Conservation (phyloP, 2,329 filamentous ascomycete genomes). For the Peltaster fructicola region DNA sequence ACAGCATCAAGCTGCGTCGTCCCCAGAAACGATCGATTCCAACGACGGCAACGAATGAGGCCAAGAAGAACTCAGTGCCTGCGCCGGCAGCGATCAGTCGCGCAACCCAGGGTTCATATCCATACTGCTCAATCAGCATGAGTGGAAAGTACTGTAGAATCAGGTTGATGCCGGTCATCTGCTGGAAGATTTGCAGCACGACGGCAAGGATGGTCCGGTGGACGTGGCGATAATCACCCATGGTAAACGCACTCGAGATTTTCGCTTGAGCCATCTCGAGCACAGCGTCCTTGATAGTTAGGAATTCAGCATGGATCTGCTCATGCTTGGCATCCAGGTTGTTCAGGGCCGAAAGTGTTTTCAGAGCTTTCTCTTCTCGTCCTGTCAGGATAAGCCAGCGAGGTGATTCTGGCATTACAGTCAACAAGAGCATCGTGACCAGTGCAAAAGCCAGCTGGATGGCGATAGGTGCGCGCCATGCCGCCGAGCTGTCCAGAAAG, state of each 20-base stretch:
- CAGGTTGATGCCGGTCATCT: constrained; percentile 20
- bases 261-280: constrained; percentile 17
- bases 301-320: constrained; percentile 13
- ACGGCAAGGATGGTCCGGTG: constrained; percentile 27
- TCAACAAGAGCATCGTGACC: constrained; percentile 8
- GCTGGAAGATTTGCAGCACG: constrained; percentile 29
- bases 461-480: constrained; percentile 17
- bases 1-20: constrained; percentile 15
- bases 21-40: constrained; percentile 22
- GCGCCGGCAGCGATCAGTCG: constrained; percentile 15
- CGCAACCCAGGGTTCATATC: constrained; percentile 14
- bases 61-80: constrained; percentile 32
- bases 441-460: constrained; percentile 15
- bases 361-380: constrained; percentile 18
- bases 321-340: constrained; percentile 21
- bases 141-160: constrained; percentile 25
- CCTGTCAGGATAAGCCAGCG: constrained; percentile 19
- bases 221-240: constrained; percentile 26
- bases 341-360: constrained; percentile 17
- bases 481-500: constrained; percentile 14
- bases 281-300: constrained; percentile 21
- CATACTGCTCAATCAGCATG: constrained; percentile 21
- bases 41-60: constrained; percentile 31
- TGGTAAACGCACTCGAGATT: constrained; percentile 16
- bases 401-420: constrained; percentile 17